phyloP scores from a whole-genome alignment of 768 basidiomycete genomes.

The Mrakia gelida region DNA sequence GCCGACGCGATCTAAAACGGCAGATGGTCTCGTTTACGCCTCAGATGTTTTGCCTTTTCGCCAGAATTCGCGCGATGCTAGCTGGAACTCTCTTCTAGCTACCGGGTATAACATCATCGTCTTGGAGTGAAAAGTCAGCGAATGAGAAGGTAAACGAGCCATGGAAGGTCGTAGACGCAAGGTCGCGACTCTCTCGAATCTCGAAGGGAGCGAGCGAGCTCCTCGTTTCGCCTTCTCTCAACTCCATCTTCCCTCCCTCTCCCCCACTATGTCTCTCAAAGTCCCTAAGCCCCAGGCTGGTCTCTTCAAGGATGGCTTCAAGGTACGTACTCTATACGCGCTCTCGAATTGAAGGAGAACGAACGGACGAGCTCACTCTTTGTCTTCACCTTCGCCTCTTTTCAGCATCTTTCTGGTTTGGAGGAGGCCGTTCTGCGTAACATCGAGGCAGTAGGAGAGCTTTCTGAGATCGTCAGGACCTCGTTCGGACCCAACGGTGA shows the following conservation, averaged over 20 bases:
- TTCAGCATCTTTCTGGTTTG: slow-evolving; percentile 73
- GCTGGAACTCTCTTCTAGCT: too few species aligned
- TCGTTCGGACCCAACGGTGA: slow-evolving; percentile 94
- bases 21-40: too few species aligned
- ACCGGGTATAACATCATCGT: too few species aligned
- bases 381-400: neutral
- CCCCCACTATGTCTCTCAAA: slow-evolving; percentile 72
- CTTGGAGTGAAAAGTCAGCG: too few species aligned
- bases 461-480: slow-evolving; percentile 90
- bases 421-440: slow-evolving; percentile 82
- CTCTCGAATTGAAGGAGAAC: neutral
- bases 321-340: slow-evolving; percentile 52
- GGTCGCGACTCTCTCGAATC: neutral
- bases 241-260: neutral
- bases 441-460: slow-evolving; percentile 71
- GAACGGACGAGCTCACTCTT: neutral
- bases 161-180: neutral
- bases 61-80: too few species aligned
- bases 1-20: too few species aligned
- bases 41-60: too few species aligned
- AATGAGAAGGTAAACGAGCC: too few species aligned
- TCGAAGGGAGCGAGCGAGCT: neutral
- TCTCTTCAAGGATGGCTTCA: slow-evolving; percentile 96
- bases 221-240: neutral
- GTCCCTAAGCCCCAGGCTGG: slow-evolving; percentile 70